phyloP scores from a whole-genome alignment of 805 yeast species.

The Zygosaccharomyces rouxii region DNA sequence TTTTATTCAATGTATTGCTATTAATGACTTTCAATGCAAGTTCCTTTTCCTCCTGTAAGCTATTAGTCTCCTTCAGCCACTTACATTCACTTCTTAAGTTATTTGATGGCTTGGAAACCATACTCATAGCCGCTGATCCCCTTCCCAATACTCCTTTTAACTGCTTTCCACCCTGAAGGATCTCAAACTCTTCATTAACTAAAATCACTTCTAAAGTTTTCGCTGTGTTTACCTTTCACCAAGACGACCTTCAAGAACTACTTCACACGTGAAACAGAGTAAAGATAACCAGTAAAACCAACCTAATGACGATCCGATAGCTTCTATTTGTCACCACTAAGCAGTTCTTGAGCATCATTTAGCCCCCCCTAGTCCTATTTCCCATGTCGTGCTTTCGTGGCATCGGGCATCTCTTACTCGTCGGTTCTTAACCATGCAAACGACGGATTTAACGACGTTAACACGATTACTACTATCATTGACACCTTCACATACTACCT shows the following conservation, averaged over 20 bases:
- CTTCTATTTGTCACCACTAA: neutral
- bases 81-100: constrained; percentile 33
- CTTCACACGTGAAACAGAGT: neutral
- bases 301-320: neutral
- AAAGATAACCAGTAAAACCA: neutral
- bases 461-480: too few species aligned
- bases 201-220: constrained; percentile 1
- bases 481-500: neutral
- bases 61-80: constrained; percentile 28
- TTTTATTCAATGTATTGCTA: constrained; percentile 13
- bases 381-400: too few species aligned
- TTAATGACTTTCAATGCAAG: constrained; percentile 17
- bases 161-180: neutral
- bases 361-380: too few species aligned
- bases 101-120: constrained; percentile 35
- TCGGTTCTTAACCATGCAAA: too few species aligned
- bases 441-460: too few species aligned
- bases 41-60: constrained; percentile 19
- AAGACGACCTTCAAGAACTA: neutral
- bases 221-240: constrained; percentile 8
- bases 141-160: neutral
- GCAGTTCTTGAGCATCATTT: too few species aligned
- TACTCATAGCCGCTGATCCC: constrained; percentile 5
- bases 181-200: neutral
- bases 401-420: too few species aligned